Evolutionary conservation across 306 rosid species (phyloP), one percentile per base, ranked within the genome.

Genomic region (Lathyrus tuberosus): DNA sequence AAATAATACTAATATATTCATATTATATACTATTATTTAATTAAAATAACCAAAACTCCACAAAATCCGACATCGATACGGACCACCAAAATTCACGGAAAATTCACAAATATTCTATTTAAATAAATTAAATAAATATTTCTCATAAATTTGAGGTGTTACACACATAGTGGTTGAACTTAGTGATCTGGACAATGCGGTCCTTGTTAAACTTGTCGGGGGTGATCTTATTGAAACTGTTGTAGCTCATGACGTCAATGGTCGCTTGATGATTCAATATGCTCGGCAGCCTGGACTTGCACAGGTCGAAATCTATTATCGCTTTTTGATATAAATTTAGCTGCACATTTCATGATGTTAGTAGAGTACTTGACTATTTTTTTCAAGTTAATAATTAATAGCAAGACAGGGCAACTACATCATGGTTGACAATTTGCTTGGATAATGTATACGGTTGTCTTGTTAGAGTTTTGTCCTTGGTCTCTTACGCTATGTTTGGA

Each of bases 281-380:
- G 96, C 97, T 52, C 86, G 91, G 75, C 97, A 89, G 81, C 97
- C 97, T 44, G 97, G 97, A 72, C 97, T 91, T 84, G 97, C 97
- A 58, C 96, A 91, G 94, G 97, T 91, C 61, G 37, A 59, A 77
- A 66, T 80, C 76, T 65, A 18, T 71, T 64, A 48, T 49, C 60
- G 15, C 57, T 69, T 40, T 69, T 33, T 59, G 51, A 41, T 73
- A 51, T 44, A 67, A 71, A 60, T 62, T 4, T 69, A 62, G 31
- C 38, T 78, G 62, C 70, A 24, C 71, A 47, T 35, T 67, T 41
- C 59, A 67, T 53, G 16, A 62, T 72, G 33, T 77, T 72, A 43
- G 43, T 67, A 47, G 20, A 28, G 38, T 63, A 38, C 48, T 69
- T 11, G 8, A 35, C 37, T 30, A 22, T 33, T 57, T 35, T n/a